These are phyloP conservation scores for Geotrichum ghanense DNA, from an alignment of 805 yeast species.

Conservation along the genomic window DNA sequence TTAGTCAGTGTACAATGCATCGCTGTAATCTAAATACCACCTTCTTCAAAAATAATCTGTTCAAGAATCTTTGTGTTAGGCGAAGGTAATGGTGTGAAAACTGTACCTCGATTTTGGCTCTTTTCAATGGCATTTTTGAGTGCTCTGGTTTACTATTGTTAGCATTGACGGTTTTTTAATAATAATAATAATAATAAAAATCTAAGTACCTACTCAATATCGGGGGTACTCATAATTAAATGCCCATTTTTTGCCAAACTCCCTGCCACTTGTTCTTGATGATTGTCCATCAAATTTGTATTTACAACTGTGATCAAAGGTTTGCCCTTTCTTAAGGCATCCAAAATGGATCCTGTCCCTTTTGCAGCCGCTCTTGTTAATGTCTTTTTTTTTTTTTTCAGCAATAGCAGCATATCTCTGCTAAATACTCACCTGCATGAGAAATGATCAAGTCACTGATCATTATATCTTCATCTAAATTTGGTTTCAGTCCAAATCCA, in stretches of 20 bases:
- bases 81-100: conserved; percentile 11
- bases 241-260: conserved; percentile 32
- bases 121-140: not conserved
- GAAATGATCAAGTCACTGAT: conserved; percentile 56
- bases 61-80: conserved; percentile 11
- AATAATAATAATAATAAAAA: not conserved
- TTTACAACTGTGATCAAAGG: conserved; percentile 64
- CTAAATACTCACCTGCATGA: conserved; percentile 42
- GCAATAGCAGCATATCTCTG: too few relatives aligned
- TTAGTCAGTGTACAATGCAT: too few relatives aligned
- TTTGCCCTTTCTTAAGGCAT: conserved; percentile 46
- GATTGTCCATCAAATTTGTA: conserved; percentile 69
- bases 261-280: conserved; percentile 68
- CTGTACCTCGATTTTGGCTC: not conserved
- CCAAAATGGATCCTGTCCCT: conserved; percentile 84
- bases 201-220: not conserved
- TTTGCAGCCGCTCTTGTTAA: too few relatives aligned
- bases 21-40: too few relatives aligned
- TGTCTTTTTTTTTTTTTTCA: too few relatives aligned
- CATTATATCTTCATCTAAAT: conserved; percentile 32
- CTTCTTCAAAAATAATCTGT: conserved; percentile 11
- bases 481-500: conserved; percentile 38
- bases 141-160: too few relatives aligned
- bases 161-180: too few relatives aligned
- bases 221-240: conserved; percentile 2